Conservation (phyloP, 2,329 filamentous ascomycete species). For the Juglanconis juglandina region DNA sequence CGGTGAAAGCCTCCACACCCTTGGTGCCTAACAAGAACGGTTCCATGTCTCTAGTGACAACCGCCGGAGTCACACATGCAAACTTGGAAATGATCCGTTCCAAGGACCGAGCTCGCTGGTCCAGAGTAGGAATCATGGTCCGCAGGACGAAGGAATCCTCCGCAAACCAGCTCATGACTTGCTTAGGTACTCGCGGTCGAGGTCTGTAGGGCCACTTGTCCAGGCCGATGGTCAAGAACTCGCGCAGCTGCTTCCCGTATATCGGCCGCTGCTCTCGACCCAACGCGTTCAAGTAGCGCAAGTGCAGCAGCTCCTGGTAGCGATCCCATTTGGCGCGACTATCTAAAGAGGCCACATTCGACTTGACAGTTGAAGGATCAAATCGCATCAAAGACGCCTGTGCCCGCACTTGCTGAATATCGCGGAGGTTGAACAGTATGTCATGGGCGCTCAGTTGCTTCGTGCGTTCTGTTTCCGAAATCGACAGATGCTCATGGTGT, state of each 20-base stretch:
- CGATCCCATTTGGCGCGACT: conserved; percentile 65
- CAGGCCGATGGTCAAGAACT: conserved; percentile 65
- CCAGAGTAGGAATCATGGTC: conserved; percentile 69
- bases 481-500: conserved; percentile 64
- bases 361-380: conserved; percentile 65
- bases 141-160: conserved; percentile 62
- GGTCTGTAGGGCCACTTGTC: conserved; percentile 57
- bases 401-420: conserved; percentile 63
- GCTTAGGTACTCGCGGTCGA: conserved; percentile 57
- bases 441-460: conserved; percentile 68
- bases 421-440: conserved; percentile 66
- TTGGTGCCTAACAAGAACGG: conserved; percentile 62
- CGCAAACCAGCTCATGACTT: conserved; percentile 71
- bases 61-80: conserved; percentile 86
- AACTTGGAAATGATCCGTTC: conserved; percentile 81
- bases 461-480: conserved; percentile 49
- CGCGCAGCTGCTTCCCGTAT: conserved; percentile 76
- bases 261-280: conserved; percentile 77
- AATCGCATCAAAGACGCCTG: conserved; percentile 53
- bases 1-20: conserved; percentile 55
- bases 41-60: conserved; percentile 75
- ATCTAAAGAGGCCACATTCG: conserved; percentile 70
- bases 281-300: conserved; percentile 75
- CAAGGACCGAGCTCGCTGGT: conserved; percentile 68
- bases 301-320: conserved; percentile 76